phyloP scores from a whole-genome alignment of 805 yeast genomes.

The Candida namnaoensis region DNA sequence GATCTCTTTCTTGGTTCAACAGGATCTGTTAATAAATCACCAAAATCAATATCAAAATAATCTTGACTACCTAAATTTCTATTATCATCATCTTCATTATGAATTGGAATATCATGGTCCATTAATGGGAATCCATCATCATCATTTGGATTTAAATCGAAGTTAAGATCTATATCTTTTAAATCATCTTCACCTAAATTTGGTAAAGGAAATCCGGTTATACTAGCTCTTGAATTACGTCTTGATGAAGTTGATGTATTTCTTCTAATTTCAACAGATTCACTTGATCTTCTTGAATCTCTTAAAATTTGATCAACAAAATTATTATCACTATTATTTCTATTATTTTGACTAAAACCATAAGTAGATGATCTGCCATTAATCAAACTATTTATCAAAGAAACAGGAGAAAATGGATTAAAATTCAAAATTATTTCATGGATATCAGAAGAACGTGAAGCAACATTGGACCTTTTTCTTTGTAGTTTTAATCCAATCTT shows the following conservation, averaged over 20 bases:
- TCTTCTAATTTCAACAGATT: slow-evolving; percentile 16
- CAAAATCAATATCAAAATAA: slow-evolving; percentile 7
- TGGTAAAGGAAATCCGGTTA: slow-evolving; percentile 6
- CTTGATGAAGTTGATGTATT: slow-evolving; percentile 14
- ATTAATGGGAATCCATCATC: neutral
- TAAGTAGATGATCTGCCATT: neutral
- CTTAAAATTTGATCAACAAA: slow-evolving; percentile 16
- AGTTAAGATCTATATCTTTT: neutral
- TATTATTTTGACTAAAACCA: neutral
- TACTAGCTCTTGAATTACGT: slow-evolving; percentile 12
- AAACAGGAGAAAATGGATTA: neutral
- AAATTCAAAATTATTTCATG: neutral
- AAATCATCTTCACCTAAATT: neutral
- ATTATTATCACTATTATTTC: slow-evolving; percentile 6
- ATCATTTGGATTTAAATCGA: slow-evolving; percentile 2
- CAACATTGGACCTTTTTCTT: neutral
- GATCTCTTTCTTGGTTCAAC: slow-evolving; percentile 3
- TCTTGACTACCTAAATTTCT: neutral
- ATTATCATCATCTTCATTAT: no score
- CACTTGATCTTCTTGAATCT: slow-evolving; percentile 13
- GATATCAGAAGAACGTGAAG: neutral
- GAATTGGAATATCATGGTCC: neutral
- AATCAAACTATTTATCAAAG: neutral
- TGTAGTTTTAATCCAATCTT: slow-evolving; percentile 5
- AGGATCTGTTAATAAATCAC: slow-evolving; percentile 3